phyloP scores from a whole-genome alignment of 176 grass and related monocot species.

The Bonia amplexicaulis region DNA sequence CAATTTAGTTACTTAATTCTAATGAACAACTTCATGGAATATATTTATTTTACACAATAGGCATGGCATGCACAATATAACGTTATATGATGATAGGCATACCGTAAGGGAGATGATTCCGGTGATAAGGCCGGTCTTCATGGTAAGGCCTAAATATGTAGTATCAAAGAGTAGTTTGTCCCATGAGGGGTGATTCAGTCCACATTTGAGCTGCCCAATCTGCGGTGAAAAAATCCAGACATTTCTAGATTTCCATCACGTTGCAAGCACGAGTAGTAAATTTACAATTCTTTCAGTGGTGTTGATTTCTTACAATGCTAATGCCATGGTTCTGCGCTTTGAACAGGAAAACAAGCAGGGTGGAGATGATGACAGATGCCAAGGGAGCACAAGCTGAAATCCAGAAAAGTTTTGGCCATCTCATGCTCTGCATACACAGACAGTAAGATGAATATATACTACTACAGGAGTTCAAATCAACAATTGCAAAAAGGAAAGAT shows the following conservation, averaged over 20 bases:
- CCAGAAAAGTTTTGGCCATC: constrained; percentile 81
- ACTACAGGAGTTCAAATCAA: not conserved
- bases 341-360: constrained; percentile 79
- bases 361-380: constrained; percentile 71
- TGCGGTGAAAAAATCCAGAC: not conserved
- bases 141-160: constrained; percentile 53
- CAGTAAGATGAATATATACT: not conserved
- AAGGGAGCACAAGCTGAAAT: constrained; percentile 80
- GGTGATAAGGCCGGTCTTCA: constrained; percentile 77
- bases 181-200: constrained; percentile 82
- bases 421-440: constrained; percentile 51
- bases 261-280: not conserved
- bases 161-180: constrained; percentile 70
- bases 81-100: not conserved
- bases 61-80: not conserved
- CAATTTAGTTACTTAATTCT: not conserved
- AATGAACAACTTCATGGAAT: not conserved
- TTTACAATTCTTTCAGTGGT: not conserved
- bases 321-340: constrained; percentile 86
- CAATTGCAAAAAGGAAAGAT: not conserved
- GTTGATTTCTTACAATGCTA: constrained; percentile 59
- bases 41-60: not conserved
- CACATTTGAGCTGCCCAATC: constrained; percentile 84
- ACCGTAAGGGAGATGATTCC: constrained; percentile 94
- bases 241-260: not conserved